Percentiles rank a stretch among this genome's conserved stretches.
phyloP scores from a whole-genome alignment of 2,329 filamentous ascomycete genomes.

The Berkeleyomyces basicola region DNA sequence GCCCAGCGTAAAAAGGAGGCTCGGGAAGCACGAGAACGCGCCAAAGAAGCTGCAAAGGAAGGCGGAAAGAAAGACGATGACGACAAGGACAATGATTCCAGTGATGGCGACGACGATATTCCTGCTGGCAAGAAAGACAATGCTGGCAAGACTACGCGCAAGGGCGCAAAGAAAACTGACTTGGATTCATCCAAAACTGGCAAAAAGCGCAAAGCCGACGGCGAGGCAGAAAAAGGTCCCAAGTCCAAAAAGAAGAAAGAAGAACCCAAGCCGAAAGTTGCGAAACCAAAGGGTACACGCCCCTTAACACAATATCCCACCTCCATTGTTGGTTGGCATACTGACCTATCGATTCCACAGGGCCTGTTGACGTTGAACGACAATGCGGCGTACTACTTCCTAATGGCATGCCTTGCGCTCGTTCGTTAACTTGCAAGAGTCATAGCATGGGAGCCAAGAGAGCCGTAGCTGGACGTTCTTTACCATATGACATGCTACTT shows the following conservation, averaged over 20 bases:
- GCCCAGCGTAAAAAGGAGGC: conserved; percentile 62
- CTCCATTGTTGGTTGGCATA: conserved; percentile 7
- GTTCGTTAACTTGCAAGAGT: conserved; percentile 83
- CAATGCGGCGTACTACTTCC: conserved; percentile 79
- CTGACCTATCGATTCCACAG: conserved; percentile 21
- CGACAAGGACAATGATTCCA: conserved; percentile 32
- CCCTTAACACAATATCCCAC: not conserved
- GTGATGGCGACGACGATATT: conserved; percentile 28
- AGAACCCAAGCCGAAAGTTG: conserved; percentile 64
- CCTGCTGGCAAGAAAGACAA: conserved; percentile 27
- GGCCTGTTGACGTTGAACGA: conserved; percentile 82
- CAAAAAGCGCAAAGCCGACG: conserved; percentile 65
- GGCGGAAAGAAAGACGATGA: conserved; percentile 36
- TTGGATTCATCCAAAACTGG: conserved; percentile 45
- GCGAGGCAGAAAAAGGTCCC: conserved; percentile 61
- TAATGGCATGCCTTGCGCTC: conserved; percentile 73
- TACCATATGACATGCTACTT: conserved; percentile 85
- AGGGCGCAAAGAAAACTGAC: conserved; percentile 47
- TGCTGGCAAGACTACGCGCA: conserved; percentile 35
- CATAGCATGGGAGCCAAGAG: conserved; percentile 92
- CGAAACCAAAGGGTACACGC: conserved; percentile 60
- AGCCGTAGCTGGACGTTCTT: conserved; percentile 66
- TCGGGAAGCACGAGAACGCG: conserved; percentile 50
- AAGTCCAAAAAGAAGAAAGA: conserved; percentile 94
- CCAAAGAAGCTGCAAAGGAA: conserved; percentile 43